Evolutionary conservation across 306 rosid genomes (phyloP), one percentile per base, ranked within the genome.

Genomic region (Benincasa hispida): DNA sequence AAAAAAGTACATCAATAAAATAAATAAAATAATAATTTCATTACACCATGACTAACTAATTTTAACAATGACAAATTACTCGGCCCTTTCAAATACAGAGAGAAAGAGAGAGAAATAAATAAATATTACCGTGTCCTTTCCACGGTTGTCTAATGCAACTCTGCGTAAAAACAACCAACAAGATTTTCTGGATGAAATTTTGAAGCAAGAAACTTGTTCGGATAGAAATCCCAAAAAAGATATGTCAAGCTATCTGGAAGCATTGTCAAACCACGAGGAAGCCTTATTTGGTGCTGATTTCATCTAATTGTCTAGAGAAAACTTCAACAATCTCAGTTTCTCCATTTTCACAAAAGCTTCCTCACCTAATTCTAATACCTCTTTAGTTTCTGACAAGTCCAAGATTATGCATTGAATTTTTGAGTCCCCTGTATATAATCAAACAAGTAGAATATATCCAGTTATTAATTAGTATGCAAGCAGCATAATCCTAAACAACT

Each of bases 41-140:
- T 32, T 32, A 32, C 35, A 3, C 35, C 35, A 32, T 4, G 35
- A 32, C 35, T 2, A 32, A 32, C 35, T 32, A 32, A 32, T 32
- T 32, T 4, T 2, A 3, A 30, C 4, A 32, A 3, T 4, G 35
- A 32, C 35, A 32, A 3, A 32, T 32, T 32, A 32, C 35, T 32
- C 5, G 35, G 5, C 35, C 35, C 35, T 32, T 32, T 3, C 35
- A 32, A 32, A 32, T 32, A n/a, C n/a, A n/a, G n/a, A n/a, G n/a
- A n/a, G n/a, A n/a, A n/a, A n/a, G n/a, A n/a, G 0, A 32, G 5
- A 32, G 5, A 17, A 51, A 0, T 1, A 53, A 53, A 1, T 0
- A 53, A 53, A 53, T 53, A 53, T 53, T 53, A 19, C 57, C 57
- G 3, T 19, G 57, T 53, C 24, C 57, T 53, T 53, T 53, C 24